These are phyloP conservation scores for Agastache rugosa DNA, from an alignment of 257 asterid genomes.

Conservation along the genomic window DNA sequence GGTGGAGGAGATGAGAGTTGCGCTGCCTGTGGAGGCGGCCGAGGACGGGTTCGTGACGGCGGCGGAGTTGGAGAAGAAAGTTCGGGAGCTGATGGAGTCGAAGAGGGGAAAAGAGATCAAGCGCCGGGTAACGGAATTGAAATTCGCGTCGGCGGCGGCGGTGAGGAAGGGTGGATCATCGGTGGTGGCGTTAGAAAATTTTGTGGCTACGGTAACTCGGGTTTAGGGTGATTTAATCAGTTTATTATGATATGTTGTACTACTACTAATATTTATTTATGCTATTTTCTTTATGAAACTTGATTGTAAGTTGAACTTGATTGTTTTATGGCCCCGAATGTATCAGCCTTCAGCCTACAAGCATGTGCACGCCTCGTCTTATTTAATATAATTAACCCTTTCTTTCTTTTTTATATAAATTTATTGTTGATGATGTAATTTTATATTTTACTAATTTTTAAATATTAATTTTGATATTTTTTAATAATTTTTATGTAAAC, in stretches of 20 bases:
- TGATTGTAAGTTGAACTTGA: no score
- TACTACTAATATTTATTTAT: no score
- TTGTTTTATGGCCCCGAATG: no score
- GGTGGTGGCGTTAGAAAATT: constrained; percentile 29
- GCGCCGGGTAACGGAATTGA: neutral
- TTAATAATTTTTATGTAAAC: no score
- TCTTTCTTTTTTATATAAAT: no score
- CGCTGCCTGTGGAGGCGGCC: constrained; percentile 12
- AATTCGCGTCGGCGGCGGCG: constrained; percentile 31
- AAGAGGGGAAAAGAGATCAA: constrained; percentile 39
- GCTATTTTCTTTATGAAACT: no score
- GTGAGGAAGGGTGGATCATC: constrained; percentile 37
- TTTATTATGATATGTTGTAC: neutral
- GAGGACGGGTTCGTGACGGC: constrained; percentile 55
- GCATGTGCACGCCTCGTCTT: no score
- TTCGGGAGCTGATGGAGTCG: constrained; percentile 51
- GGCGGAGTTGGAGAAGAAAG: constrained; percentile 51
- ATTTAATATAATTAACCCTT: no score
- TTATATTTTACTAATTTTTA: no score
- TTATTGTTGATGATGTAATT: no score
- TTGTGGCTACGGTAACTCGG: neutral
- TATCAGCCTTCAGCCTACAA: no score
- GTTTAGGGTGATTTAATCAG: neutral
- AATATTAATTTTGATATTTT: no score
- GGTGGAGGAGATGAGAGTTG: constrained; percentile 32